A percentile compares a stretch with the other conserved stretches of the same genome.
Conservation (phyloP, 345 rosid species). For the Citrus cavaleriei region DNA sequence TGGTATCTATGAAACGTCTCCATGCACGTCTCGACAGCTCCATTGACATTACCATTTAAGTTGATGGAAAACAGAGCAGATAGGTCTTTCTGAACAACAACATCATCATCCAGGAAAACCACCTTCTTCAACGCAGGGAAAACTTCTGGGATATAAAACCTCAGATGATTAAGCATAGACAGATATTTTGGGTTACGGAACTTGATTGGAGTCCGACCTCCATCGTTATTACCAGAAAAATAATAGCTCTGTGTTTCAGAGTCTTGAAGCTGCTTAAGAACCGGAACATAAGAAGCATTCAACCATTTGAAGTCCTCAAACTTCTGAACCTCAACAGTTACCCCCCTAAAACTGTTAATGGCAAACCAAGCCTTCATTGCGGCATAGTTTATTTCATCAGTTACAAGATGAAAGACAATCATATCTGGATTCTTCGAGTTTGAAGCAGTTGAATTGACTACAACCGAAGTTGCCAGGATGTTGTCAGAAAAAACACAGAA, state of each 20-base stretch:
- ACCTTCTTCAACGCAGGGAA: constrained; percentile 78
- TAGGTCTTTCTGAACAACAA: constrained; percentile 75
- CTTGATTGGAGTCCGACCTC: constrained; percentile 75
- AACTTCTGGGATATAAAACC: constrained; percentile 90
- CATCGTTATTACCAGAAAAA: constrained; percentile 73
- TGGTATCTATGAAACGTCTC: constrained; percentile 91
- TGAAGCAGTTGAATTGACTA: constrained; percentile 78
- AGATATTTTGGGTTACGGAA: constrained; percentile 90
- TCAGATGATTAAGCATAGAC: constrained; percentile 86
- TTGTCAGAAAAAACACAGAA: constrained; percentile 89
- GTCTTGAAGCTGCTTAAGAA: constrained; percentile 92
- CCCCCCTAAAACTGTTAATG: constrained; percentile 61
- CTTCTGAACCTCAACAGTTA: constrained; percentile 79
- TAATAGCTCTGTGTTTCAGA: constrained; percentile 87
- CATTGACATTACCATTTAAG: constrained; percentile 77
- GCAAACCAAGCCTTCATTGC: constrained; percentile 91
- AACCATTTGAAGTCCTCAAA: constrained; percentile 90
- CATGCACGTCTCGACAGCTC: constrained; percentile 99
- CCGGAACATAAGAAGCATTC: constrained; percentile 91
- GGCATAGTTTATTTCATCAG: constrained; percentile 77
- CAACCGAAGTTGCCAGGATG: constrained; percentile 88
- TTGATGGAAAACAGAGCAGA: constrained; percentile 61
- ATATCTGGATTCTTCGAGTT: constrained; percentile 58
- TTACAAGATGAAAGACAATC: constrained; percentile 81
- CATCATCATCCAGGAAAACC: constrained; percentile 88